These are phyloP conservation scores for Tilletiaria anomala DNA, from an alignment of 1,284 basidiomycete genomes.

Conservation along the genomic window DNA sequence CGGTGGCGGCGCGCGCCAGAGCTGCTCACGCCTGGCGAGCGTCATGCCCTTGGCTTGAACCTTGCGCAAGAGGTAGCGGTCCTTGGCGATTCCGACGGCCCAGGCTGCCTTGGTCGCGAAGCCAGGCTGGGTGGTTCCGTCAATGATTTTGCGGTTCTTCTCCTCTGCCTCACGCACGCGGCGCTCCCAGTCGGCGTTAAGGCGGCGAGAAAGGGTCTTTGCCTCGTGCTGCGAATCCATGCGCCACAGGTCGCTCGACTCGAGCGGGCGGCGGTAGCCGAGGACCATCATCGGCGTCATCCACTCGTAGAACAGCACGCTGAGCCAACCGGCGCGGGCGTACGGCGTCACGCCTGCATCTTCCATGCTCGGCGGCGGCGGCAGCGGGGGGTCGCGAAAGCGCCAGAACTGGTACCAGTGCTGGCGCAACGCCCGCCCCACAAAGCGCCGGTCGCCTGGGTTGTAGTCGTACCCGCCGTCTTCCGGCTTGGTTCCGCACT, in stretches of 20 bases:
- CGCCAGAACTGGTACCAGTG: constrained; percentile 37
- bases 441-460: constrained; percentile 18
- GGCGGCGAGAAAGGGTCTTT: constrained; percentile 49
- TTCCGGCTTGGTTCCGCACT: no score
- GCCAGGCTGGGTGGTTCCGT: constrained; percentile 53
- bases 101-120: constrained; percentile 48
- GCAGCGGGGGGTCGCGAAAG: constrained; percentile 23
- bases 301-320: constrained; percentile 54
- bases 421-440: constrained; percentile 21
- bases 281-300: constrained; percentile 54
- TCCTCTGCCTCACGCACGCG: constrained; percentile 50
- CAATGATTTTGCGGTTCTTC: constrained; percentile 56
- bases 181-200: constrained; percentile 52
- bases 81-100: constrained; percentile 42
- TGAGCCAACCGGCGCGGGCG: constrained; percentile 46
- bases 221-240: constrained; percentile 49
- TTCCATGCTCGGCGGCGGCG: constrained; percentile 44
- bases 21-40: constrained; percentile 17
- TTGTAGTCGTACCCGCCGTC: constrained; percentile 16
- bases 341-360: constrained; percentile 48
- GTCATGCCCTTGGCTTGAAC: no score
- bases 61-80: neutral
- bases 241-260: constrained; percentile 69
- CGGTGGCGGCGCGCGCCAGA: constrained; percentile 21
- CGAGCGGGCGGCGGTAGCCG: constrained; percentile 63